Evolutionary conservation across 495 filamentous ascomycete species (phyloP).

Genomic region (Aspergillus baeticus): DNA sequence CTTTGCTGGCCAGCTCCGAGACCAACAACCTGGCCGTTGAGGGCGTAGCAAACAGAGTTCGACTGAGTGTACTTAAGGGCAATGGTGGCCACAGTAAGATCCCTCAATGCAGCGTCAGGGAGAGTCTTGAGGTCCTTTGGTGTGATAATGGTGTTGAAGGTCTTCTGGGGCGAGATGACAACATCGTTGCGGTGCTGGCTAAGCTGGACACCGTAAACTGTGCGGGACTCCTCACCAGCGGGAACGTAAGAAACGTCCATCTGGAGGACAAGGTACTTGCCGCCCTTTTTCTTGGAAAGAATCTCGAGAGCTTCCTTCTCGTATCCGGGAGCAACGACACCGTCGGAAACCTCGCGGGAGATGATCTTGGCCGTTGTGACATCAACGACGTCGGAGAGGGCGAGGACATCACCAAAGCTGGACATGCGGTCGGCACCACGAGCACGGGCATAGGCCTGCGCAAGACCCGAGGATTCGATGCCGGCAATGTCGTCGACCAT

Average conservation of each 20-base stretch:
- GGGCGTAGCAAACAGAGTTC: slow-evolving; percentile 97
- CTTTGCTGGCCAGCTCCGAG: slow-evolving; percentile 96
- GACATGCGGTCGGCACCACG: slow-evolving; percentile 96
- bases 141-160: slow-evolving; percentile 80
- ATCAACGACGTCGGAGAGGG: slow-evolving; percentile 86
- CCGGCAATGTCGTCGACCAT: slow-evolving; percentile 95
- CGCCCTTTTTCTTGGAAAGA: slow-evolving; percentile 96
- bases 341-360: slow-evolving; percentile 94
- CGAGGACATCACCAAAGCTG: slow-evolving; percentile 95
- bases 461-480: slow-evolving; percentile 78
- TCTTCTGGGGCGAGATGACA: slow-evolving; percentile 73
- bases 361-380: slow-evolving; percentile 93
- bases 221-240: slow-evolving; percentile 69
- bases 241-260: slow-evolving; percentile 89
- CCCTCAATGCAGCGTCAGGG: slow-evolving; percentile 77
- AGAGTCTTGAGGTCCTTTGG: slow-evolving; percentile 73
- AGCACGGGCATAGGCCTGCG: slow-evolving; percentile 93
- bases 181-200: slow-evolving; percentile 91
- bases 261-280: slow-evolving; percentile 92
- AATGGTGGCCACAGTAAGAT: slow-evolving; percentile 94
- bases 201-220: slow-evolving; percentile 83
- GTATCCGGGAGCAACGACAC: slow-evolving; percentile 89
- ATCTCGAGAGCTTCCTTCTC: slow-evolving; percentile 82
- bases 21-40: slow-evolving; percentile 91
- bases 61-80: slow-evolving; percentile 97